These are phyloP conservation scores for Colletotrichum orchidophilum DNA, from an alignment of 2,329 filamentous ascomycete genomes.

Conservation along the genomic window DNA sequence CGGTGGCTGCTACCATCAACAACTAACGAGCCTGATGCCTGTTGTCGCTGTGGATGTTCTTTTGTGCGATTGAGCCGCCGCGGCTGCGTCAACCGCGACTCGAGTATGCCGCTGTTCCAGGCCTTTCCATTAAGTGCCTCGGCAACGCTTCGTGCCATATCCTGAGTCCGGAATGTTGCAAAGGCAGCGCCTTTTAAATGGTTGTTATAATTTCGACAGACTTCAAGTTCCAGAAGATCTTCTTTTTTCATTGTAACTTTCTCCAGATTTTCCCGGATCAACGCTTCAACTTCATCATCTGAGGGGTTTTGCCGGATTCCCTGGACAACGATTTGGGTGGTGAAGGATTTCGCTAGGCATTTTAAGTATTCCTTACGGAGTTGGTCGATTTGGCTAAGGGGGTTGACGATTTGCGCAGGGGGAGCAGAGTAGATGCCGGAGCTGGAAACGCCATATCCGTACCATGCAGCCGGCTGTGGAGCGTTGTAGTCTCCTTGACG, in stretches of 20 bases:
- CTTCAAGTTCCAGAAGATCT: constrained; percentile 23
- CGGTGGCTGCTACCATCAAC: too few relatives aligned
- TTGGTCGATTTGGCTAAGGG: too few relatives aligned
- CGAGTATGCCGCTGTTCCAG: constrained; percentile 1
- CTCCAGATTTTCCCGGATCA: constrained; percentile 19
- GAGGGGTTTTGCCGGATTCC: constrained; percentile 6
- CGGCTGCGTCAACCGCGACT: constrained; percentile 17
- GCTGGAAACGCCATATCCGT: not conserved
- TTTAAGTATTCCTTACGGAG: too few relatives aligned
- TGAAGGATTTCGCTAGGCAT: too few relatives aligned
- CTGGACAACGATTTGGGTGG: constrained; percentile 17
- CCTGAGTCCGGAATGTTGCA: constrained; percentile 14
- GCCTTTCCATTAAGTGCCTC: constrained; percentile 7
- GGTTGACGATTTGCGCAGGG: not conserved
- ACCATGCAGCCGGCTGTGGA: not conserved
- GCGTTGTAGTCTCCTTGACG: not conserved
- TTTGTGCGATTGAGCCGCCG: too few relatives aligned
- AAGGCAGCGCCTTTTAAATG: constrained; percentile 18
- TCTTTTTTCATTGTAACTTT: not conserved
- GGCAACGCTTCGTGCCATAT: not conserved
- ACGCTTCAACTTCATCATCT: constrained; percentile 17
- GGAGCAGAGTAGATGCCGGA: not conserved
- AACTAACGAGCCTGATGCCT: too few relatives aligned
- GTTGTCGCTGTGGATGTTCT: constrained; percentile 4
- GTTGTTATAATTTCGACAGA: constrained; percentile 12